These are phyloP conservation scores for Chytriomyces sp. DNA, from an alignment of 192 early-diverging fungal species.

Conservation along the genomic window DNA sequence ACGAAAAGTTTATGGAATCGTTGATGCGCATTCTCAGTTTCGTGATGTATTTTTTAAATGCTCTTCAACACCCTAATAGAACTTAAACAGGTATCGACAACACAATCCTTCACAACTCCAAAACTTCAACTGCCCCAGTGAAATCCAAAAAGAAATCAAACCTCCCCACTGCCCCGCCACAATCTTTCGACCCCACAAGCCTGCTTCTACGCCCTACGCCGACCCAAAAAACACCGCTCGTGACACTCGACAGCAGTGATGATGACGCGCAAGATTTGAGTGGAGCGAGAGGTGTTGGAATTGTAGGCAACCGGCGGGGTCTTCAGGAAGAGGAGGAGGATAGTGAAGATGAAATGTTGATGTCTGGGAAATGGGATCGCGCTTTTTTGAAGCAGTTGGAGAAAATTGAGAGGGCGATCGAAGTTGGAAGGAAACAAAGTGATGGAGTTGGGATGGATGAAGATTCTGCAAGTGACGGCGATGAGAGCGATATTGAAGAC, in stretches of 20 bases:
- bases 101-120: not conserved
- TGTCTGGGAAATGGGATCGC: slow-evolving; percentile 7
- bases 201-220: slow-evolving; percentile 5
- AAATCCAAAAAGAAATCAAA: not conserved
- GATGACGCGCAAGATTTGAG: slow-evolving; percentile 19
- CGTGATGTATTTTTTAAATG: no score
- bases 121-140: not conserved
- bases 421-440: not conserved
- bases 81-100: slow-evolving; percentile 14
- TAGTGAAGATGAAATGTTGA: slow-evolving; percentile 24
- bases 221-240: not conserved
- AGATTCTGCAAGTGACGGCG: not conserved
- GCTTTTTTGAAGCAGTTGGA: slow-evolving; percentile 18
- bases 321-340: slow-evolving; percentile 32
- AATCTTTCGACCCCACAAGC: slow-evolving; percentile 13
- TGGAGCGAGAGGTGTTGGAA: slow-evolving; percentile 12
- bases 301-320: slow-evolving; percentile 34
- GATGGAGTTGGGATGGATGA: not conserved
- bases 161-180: slow-evolving; percentile 10
- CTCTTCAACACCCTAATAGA: no score
- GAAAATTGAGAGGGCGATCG: not conserved
- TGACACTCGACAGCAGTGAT: slow-evolving; percentile 23
- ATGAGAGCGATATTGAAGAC: slow-evolving; percentile 20
- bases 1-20: slow-evolving; percentile 54
- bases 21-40: slow-evolving; percentile 51